phyloP scores from a whole-genome alignment of 805 yeast genomes.

The Starmerella gropengiesseri region DNA sequence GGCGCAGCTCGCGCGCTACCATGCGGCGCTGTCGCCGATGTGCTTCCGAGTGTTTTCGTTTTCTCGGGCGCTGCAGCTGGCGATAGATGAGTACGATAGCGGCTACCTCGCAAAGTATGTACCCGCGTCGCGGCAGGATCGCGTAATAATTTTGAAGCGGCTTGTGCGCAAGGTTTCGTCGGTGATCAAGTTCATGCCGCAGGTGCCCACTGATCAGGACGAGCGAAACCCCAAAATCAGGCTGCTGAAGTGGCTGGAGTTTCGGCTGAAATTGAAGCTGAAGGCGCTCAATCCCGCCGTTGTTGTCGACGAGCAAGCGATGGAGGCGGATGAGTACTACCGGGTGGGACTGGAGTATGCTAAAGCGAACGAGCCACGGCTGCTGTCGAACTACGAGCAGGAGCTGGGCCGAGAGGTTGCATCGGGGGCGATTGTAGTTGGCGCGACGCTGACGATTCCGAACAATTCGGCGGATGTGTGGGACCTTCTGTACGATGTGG shows the following conservation, averaged over 20 bases:
- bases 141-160: background rate
- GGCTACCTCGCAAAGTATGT: background rate
- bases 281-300: background rate
- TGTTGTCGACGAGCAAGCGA: background rate
- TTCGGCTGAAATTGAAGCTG: background rate
- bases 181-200: background rate
- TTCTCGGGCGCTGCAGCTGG: constrained; percentile 4
- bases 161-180: background rate
- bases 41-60: background rate
- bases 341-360: background rate
- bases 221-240: background rate
- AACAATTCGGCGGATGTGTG: background rate
- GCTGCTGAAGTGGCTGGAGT: background rate
- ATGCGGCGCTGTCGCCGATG: background rate
- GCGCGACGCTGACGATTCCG: background rate
- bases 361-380: background rate
- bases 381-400: background rate
- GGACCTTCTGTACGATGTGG: constrained; percentile 1
- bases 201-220: background rate
- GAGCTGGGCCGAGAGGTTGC: background rate
- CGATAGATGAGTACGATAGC: background rate
- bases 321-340: background rate
- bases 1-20: background rate
- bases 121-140: background rate
- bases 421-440: background rate